phyloP scores from a whole-genome alignment of 2,329 filamentous ascomycete species.

The Cordyceps farinosa region DNA sequence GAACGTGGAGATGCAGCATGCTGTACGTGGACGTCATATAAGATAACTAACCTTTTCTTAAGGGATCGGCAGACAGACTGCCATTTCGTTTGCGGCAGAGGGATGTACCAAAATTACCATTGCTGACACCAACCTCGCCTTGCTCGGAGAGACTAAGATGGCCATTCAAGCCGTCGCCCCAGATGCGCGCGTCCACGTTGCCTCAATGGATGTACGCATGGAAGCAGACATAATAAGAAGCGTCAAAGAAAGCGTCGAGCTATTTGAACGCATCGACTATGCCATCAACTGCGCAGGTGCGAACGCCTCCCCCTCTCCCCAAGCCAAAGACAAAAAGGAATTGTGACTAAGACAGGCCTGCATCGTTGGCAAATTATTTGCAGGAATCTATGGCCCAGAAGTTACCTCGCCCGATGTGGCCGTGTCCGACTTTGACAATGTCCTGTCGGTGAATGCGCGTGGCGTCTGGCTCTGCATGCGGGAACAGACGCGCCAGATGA shows the following conservation, averaged over 20 bases:
- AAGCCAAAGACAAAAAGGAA: too few relatives aligned
- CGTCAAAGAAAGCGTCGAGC: slow-evolving; percentile 30
- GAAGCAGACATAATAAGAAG: slow-evolving; percentile 33
- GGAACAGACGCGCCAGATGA: slow-evolving; percentile 41
- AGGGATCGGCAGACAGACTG: slow-evolving; percentile 43
- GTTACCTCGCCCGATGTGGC: slow-evolving; percentile 34
- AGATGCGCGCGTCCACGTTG: slow-evolving; percentile 25
- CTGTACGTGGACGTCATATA: neutral
- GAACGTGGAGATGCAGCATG: neutral
- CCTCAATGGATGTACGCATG: slow-evolving; percentile 34
- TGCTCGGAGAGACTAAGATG: slow-evolving; percentile 32
- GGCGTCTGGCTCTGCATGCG: slow-evolving; percentile 44
- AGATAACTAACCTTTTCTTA: neutral
- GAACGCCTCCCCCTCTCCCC: neutral
- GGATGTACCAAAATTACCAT: slow-evolving; percentile 42
- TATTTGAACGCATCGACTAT: slow-evolving; percentile 43
- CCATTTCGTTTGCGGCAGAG: slow-evolving; percentile 42
- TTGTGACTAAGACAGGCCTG: neutral
- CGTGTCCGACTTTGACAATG: slow-evolving; percentile 38
- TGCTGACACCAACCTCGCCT: slow-evolving; percentile 34
- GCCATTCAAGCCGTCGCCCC: slow-evolving; percentile 29
- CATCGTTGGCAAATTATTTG: too few relatives aligned
- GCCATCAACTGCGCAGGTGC: slow-evolving; percentile 42
- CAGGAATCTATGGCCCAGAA: slow-evolving; percentile 37
- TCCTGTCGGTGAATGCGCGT: slow-evolving; percentile 42